These are phyloP conservation scores for Rhypophila decipiens DNA, from an alignment of 495 filamentous ascomycete genomes.

Conservation along the genomic window DNA sequence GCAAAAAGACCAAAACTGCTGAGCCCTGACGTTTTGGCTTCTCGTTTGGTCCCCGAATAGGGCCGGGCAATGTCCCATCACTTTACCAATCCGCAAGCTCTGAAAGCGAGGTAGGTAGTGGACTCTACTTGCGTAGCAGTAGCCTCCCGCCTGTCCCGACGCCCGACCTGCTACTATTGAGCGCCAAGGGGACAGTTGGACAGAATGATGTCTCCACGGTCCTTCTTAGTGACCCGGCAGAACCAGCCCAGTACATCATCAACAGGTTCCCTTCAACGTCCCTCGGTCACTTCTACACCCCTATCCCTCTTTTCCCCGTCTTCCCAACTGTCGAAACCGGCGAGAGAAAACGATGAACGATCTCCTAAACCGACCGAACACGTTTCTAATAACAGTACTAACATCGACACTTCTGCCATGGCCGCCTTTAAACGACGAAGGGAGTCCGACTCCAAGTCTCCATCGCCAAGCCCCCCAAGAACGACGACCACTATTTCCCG, in stretches of 20 bases:
- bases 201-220: slow-evolving; percentile 35
- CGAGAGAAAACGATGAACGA: slow-evolving; percentile 26
- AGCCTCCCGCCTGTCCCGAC: slow-evolving; percentile 1
- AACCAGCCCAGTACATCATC: slow-evolving; percentile 7
- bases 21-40: slow-evolving; percentile 2
- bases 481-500: slow-evolving; percentile 25
- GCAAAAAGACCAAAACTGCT: slow-evolving; percentile 1
- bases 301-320: not conserved
- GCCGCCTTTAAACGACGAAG: slow-evolving; percentile 14
- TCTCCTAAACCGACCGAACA: slow-evolving; percentile 8
- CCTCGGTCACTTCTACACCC: not conserved
- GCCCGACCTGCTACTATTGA: slow-evolving; percentile 5
- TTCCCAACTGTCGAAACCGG: not conserved
- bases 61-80: slow-evolving; percentile 15
- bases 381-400: slow-evolving; percentile 7
- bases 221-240: slow-evolving; percentile 27
- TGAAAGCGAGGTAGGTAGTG: slow-evolving; percentile 11
- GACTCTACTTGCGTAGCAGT: no score
- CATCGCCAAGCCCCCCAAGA: slow-evolving; percentile 21
- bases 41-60: not conserved
- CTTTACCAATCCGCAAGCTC: slow-evolving; percentile 13
- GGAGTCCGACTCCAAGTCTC: slow-evolving; percentile 16
- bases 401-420: slow-evolving; percentile 18
- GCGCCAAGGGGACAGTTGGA: slow-evolving; percentile 8
- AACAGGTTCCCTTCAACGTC: slow-evolving; percentile 3